Evolutionary conservation across 202 grass and related monocot genomes (phyloP), one percentile per base, ranked within the genome.

Genomic region (Carex arenaria): DNA sequence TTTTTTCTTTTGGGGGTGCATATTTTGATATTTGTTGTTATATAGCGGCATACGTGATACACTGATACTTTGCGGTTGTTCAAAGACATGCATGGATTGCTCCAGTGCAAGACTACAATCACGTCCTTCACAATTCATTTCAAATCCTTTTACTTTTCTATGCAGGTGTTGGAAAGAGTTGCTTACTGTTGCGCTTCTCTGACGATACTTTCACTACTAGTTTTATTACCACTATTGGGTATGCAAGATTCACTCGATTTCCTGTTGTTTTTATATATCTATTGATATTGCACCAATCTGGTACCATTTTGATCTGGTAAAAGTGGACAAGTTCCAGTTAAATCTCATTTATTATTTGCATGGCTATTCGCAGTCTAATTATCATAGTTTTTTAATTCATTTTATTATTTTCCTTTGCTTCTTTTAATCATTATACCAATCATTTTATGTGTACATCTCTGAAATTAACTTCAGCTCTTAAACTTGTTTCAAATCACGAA

Each of bases 221-320:
- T 86, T 95, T 95, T 87, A 95, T 95, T 84, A 95, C 93, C 71
- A 96, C 93, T 43, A 93, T 96, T 88, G 93, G 90, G 90, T 96
- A 90, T 53, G 54, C 19, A 51, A 51, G 36, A 82, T 66, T 22
- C 14, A 11, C 42, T 74, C n/a, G 60, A 23, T 59, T 60, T 38
- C 1, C 53, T 77, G 52, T 57, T 57, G 4, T 34, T 3, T 34
- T n/a, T 40, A 57, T 19, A 36, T 59, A 60, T 60, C n/a, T 78
- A n/a, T 59, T 38, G 52, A 57, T 34, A 56, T 59, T 38, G 73
- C 52, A 78, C 7, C 7, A n/a, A 17, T 30, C 54, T 10, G 31
- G 22, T 60, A 10, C 73, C 15, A 59, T 78, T 26, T 3, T 78
- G 30, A 8, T 78, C 6, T 78, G 52, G 28, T 75, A 52, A 54